A percentile compares a stretch with the other conserved stretches of the same genome.
These are phyloP conservation scores for Tulasnella sp. DNA, from an alignment of 768 basidiomycete species.

Conservation along the genomic window DNA sequence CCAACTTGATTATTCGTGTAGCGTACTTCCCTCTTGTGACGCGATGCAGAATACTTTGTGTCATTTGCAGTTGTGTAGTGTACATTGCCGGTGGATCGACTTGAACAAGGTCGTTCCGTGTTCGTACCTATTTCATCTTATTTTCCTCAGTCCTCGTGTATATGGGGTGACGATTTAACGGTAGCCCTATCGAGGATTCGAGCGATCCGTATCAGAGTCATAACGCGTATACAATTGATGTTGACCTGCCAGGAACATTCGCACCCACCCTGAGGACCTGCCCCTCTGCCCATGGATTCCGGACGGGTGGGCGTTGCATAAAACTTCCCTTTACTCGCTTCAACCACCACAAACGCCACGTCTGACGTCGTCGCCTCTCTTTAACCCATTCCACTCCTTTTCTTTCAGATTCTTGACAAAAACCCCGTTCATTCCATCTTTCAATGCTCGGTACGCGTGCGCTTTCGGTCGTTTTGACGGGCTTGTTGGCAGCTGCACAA, in stretches of 20 bases:
- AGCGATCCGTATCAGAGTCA: neutral
- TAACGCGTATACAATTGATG: neutral
- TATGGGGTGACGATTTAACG: neutral
- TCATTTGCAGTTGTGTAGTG: too few species aligned
- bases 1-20: neutral
- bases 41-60: too few species aligned
- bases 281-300: neutral
- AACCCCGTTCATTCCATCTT: too few species aligned
- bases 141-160: neutral
- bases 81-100: too few species aligned
- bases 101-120: too few species aligned
- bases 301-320: too few species aligned
- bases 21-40: neutral
- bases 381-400: neutral
- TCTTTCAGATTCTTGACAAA: neutral
- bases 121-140: too few species aligned
- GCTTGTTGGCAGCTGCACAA: neutral
- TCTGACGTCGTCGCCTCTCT: neutral
- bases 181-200: neutral
- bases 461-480: neutral
- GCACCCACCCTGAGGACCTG: neutral
- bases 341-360: neutral
- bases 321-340: too few species aligned
- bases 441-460: neutral
- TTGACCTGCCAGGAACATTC: neutral